Conservation (phyloP, 441 rosid species). For the Syzygium malaccense region DNA sequence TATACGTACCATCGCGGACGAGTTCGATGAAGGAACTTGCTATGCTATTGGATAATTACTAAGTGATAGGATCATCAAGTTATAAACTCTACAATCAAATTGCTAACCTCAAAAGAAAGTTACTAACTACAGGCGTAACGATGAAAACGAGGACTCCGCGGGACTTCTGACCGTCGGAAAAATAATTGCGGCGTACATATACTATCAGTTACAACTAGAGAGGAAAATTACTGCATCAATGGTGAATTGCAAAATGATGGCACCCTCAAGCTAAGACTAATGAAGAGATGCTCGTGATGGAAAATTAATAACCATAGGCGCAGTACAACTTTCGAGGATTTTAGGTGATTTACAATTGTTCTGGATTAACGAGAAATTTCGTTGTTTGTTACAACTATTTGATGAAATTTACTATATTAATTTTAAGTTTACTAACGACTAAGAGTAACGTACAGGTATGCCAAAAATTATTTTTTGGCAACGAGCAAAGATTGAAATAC, state of each 20-base stretch:
- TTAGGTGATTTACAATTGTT: neutral
- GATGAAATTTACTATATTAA: neutral
- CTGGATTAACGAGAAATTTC: rapidly evolving
- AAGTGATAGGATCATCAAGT: neutral
- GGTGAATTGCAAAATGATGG: neutral
- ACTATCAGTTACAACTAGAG: neutral
- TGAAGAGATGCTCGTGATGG: neutral
- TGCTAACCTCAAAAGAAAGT: neutral
- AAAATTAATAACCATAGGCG: neutral
- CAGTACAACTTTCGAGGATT: neutral
- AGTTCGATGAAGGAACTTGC: neutral
- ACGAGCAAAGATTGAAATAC: neutral
- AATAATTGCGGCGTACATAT: neutral
- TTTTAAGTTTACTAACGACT: neutral
- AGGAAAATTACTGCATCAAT: neutral
- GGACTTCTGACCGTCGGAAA: neutral
- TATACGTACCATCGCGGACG: neutral
- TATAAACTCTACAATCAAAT: neutral
- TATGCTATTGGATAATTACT: neutral
- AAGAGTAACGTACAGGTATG: neutral
- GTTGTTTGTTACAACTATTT: rapidly evolving
- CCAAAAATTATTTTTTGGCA: neutral
- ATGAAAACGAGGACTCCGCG: neutral
- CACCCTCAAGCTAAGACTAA: neutral
- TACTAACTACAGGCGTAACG: neutral